Evolutionary conservation across 805 yeast species (phyloP).

Genomic region (Zygosaccharomyces rouxii): DNA sequence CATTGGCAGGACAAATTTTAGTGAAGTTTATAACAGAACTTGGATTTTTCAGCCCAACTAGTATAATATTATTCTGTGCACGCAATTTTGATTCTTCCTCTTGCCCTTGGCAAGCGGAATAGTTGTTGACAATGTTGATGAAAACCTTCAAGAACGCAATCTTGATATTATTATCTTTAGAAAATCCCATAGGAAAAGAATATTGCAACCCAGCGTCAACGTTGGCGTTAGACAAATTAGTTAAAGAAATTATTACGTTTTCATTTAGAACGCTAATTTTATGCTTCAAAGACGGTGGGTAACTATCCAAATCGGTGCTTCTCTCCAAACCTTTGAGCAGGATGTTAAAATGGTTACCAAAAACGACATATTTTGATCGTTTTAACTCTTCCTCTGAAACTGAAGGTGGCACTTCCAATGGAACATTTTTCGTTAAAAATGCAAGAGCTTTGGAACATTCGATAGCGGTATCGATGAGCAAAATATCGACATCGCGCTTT

Average conservation of each 20-base stretch:
- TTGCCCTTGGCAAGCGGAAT: slow-evolving; percentile 25
- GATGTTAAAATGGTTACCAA: slow-evolving; percentile 67
- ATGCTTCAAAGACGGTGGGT: slow-evolving; percentile 42
- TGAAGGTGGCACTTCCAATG: slow-evolving; percentile 57
- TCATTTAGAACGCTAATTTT: slow-evolving; percentile 56
- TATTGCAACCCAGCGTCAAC: slow-evolving; percentile 71
- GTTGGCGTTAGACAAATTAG: slow-evolving; percentile 67
- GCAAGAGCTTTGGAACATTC: slow-evolving; percentile 61
- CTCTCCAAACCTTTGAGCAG: slow-evolving; percentile 43
- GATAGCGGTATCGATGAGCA: slow-evolving; percentile 55
- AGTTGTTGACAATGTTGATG: slow-evolving; percentile 51
- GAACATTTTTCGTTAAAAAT: slow-evolving; percentile 48
- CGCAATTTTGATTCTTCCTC: slow-evolving; percentile 28
- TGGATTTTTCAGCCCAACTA: slow-evolving; percentile 36
- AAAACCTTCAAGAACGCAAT: slow-evolving; percentile 75
- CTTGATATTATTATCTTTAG: slow-evolving; percentile 59
- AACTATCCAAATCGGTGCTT: slow-evolving; percentile 35
- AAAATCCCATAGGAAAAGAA: slow-evolving; percentile 76
- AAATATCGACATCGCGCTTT: slow-evolving; percentile 43
- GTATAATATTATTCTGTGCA: slow-evolving; percentile 32
- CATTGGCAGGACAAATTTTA: slow-evolving; percentile 59
- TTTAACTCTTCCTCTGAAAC: slow-evolving; percentile 48
- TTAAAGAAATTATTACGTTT: slow-evolving; percentile 58
- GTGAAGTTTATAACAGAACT: slow-evolving; percentile 50
- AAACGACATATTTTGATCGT: slow-evolving; percentile 55